A percentile compares a stretch with the other conserved stretches of the same genome.
phyloP scores from a whole-genome alignment of 805 yeast species.

The Candida quercuum region DNA sequence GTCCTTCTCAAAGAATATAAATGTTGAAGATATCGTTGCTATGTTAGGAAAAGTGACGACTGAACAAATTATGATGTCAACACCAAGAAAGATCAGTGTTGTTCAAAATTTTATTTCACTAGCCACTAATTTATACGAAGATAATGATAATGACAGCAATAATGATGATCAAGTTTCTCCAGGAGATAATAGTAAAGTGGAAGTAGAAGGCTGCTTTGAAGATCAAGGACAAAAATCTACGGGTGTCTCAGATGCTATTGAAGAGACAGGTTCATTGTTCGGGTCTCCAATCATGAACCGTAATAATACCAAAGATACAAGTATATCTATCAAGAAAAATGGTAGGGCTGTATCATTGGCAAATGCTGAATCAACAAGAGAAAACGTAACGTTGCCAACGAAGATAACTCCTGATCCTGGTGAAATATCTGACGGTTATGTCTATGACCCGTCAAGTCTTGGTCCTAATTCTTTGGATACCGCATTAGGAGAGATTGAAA shows the following conservation, averaged over 20 bases:
- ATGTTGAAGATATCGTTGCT: background rate
- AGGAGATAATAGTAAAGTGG: too few species aligned
- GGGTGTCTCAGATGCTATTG: conserved; percentile 2
- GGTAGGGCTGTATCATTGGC: conserved; percentile 12
- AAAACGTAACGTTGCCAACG: background rate
- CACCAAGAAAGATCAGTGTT: conserved; percentile 28
- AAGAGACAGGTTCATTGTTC: conserved; percentile 10
- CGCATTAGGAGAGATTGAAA: conserved; percentile 1
- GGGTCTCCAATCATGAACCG: conserved; percentile 14
- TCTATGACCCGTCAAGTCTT: background rate
- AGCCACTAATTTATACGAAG: conserved; percentile 8
- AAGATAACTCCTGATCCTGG: background rate
- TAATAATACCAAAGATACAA: conserved; percentile 19
- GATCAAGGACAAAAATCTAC: background rate
- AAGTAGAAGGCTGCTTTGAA: background rate
- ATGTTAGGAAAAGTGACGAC: background rate
- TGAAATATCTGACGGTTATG: background rate
- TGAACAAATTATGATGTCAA: conserved; percentile 1
- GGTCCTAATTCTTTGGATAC: conserved; percentile 10
- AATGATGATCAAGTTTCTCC: conserved; percentile 3
- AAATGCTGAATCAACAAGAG: conserved; percentile 15
- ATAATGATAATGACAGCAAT: conserved; percentile 3
- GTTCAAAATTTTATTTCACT: conserved; percentile 23
- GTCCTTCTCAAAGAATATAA: conserved; percentile 1
- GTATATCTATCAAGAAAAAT: conserved; percentile 8